These are phyloP conservation scores for Remersonia thermophila DNA, from an alignment of 2,329 filamentous ascomycete genomes.

Conservation along the genomic window DNA sequence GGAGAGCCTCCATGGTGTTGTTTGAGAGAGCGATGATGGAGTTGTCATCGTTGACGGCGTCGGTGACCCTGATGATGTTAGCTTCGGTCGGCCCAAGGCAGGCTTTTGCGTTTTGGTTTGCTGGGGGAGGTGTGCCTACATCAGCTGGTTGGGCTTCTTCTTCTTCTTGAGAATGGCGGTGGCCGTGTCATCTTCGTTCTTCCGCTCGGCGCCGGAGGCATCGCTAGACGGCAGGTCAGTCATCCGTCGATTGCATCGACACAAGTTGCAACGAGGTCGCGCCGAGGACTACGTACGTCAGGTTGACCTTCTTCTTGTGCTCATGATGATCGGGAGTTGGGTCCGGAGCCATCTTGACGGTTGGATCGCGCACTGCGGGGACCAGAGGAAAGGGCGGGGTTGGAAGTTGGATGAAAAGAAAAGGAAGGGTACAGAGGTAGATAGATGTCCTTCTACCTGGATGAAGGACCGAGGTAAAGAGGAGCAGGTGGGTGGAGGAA, in stretches of 20 bases:
- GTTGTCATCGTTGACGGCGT: constrained; percentile 99
- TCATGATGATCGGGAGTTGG: constrained; percentile 40
- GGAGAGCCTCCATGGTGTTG: constrained; percentile 96
- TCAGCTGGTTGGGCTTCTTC: constrained; percentile 99
- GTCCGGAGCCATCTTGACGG: constrained; percentile 56
- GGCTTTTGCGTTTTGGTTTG: too few species aligned
- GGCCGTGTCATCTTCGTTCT: constrained; percentile 76
- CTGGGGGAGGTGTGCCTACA: constrained; percentile 41
- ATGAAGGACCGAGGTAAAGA: neutral
- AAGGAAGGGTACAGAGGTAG: too few species aligned
- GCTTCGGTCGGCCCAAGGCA: constrained; percentile 6
- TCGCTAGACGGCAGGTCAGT: constrained; percentile 50
- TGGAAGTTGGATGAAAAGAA: neutral
- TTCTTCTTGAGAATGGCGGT: constrained; percentile 99
- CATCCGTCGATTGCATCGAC: constrained; percentile 3
- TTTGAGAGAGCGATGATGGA: constrained; percentile 97
- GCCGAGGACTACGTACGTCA: constrained; percentile 48
- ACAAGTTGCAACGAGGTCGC: too few species aligned
- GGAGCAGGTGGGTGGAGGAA: neutral
- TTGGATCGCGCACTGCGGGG: constrained; percentile 5
- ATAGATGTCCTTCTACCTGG: neutral
- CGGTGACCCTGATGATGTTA: constrained; percentile 63
- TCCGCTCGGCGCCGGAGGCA: constrained; percentile 76
- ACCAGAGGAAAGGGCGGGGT: constrained; percentile 5
- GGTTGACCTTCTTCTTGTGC: constrained; percentile 71